Conservation (phyloP, 2,329 filamentous ascomycete genomes). For the Aspergillus pseudoviridinutans region DNA sequence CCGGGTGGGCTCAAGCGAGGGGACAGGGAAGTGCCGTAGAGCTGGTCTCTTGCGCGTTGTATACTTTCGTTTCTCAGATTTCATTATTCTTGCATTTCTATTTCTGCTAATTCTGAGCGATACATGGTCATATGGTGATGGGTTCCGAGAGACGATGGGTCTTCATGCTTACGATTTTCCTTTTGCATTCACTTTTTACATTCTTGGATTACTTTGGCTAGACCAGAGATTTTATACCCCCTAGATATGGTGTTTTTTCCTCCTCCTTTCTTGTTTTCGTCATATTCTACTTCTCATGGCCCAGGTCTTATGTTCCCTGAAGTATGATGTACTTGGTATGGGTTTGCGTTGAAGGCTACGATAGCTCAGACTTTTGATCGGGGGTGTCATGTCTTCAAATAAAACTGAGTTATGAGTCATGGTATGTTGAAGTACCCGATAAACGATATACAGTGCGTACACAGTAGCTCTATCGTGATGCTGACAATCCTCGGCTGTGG, state of each 20-base stretch:
- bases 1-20: slow-evolving; percentile 54
- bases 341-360: neutral
- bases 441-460: neutral
- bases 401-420: neutral
- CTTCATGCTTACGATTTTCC: neutral
- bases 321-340: neutral
- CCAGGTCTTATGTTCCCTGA: neutral
- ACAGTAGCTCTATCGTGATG: neutral
- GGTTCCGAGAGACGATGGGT: slow-evolving; percentile 1
- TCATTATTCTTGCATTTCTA: slow-evolving; percentile 1
- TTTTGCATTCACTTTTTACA: neutral
- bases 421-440: neutral
- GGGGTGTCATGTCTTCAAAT: neutral
- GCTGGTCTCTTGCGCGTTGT: slow-evolving; percentile 20
- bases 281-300: neutral
- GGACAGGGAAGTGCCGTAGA: slow-evolving; percentile 49
- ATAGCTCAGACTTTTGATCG: neutral
- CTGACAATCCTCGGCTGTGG: slow-evolving; percentile 10
- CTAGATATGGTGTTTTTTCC: neutral
- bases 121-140: slow-evolving; percentile 11
- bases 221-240: slow-evolving; percentile 4
- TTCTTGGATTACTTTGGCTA: slow-evolving; percentile 1
- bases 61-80: slow-evolving; percentile 1
- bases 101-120: slow-evolving; percentile 8
- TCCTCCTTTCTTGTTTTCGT: neutral